Evolutionary conservation across 495 filamentous ascomycete species (phyloP).

Genomic region (Chaetomidium leptoderma): DNA sequence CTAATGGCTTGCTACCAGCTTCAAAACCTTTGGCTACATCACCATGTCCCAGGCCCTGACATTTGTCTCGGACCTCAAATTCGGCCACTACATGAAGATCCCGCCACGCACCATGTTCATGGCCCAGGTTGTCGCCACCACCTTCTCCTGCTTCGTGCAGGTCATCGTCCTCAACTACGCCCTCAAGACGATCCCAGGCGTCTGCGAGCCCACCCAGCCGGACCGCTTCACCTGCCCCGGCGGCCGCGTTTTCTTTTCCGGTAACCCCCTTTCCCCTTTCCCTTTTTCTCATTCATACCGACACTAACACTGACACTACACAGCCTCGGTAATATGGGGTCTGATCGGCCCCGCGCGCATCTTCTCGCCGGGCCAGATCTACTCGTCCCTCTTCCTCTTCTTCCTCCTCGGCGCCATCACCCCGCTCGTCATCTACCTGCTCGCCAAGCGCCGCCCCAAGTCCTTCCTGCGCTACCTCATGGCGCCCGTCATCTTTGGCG

Average conservation of each 20-base stretch:
- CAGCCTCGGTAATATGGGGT: conserved; percentile 64
- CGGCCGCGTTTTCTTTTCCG: conserved; percentile 63
- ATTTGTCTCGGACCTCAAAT: conserved; percentile 53
- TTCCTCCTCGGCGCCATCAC: conserved; percentile 57
- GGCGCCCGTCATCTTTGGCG: conserved; percentile 66
- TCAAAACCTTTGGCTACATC: conserved; percentile 73
- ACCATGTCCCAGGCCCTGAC: conserved; percentile 57
- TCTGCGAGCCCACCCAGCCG: conserved; percentile 57
- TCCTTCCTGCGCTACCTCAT: conserved; percentile 54
- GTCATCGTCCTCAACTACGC: conserved; percentile 62
- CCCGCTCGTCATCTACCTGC: conserved; percentile 54
- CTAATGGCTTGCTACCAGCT: conserved; percentile 34
- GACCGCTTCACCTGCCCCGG: conserved; percentile 67
- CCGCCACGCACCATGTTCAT: conserved; percentile 62
- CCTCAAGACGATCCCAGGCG: conserved; percentile 54
- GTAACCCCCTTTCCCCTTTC: conserved; percentile 18
- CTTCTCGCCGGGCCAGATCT: conserved; percentile 65
- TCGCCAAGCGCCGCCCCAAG: conserved; percentile 51
- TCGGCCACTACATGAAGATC: conserved; percentile 73
- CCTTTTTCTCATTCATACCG: background rate
- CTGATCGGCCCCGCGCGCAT: conserved; percentile 62
- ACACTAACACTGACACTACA: background rate
- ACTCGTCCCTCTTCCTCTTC: conserved; percentile 60
- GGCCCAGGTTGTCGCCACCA: conserved; percentile 62
- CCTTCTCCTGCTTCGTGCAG: conserved; percentile 63